These are phyloP conservation scores for Uronychia binucleata DNA, from an alignment of 73 alveolate genomes.

Conservation along the genomic window DNA sequence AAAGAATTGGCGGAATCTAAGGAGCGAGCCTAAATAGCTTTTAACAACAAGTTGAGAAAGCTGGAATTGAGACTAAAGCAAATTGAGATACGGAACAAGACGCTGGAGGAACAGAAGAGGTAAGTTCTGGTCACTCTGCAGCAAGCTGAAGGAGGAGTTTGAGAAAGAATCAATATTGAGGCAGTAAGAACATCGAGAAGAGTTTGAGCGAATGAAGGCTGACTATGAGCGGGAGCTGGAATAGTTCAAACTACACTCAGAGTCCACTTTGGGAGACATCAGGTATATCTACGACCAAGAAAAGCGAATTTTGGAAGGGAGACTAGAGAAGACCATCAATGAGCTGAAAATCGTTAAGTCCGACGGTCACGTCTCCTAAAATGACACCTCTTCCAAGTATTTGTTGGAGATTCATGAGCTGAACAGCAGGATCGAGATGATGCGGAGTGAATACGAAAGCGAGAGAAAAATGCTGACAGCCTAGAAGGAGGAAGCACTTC, in stretches of 20 bases:
- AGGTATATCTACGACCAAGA: conserved; percentile 20
- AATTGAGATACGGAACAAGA: not conserved
- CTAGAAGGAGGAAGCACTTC: too few species aligned
- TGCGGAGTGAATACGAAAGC: not conserved
- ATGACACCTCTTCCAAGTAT: not conserved
- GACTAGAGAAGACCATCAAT: conserved; percentile 22
- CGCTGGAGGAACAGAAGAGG: conserved; percentile 9
- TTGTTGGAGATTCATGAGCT: not conserved
- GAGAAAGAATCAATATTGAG: not conserved
- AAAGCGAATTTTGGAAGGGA: conserved; percentile 11
- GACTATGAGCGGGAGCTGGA: conserved; percentile 17
- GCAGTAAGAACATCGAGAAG: conserved; percentile 6
- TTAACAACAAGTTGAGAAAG: conserved; percentile 14
- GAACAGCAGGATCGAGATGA: not conserved
- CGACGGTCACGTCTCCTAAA: not conserved
- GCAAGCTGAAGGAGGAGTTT: not conserved
- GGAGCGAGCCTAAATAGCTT: not conserved
- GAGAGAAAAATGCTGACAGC: not conserved
- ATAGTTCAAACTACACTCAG: not conserved
- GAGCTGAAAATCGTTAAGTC: conserved; percentile 6
- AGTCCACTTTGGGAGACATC: conserved; percentile 11
- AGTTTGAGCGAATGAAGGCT: conserved; percentile 3
- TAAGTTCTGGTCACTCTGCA: too few species aligned
- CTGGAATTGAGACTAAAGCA: not conserved
- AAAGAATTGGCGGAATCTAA: not conserved